Conservation (phyloP, 345 rosid species). For the Noccaea caerulescens region DNA sequence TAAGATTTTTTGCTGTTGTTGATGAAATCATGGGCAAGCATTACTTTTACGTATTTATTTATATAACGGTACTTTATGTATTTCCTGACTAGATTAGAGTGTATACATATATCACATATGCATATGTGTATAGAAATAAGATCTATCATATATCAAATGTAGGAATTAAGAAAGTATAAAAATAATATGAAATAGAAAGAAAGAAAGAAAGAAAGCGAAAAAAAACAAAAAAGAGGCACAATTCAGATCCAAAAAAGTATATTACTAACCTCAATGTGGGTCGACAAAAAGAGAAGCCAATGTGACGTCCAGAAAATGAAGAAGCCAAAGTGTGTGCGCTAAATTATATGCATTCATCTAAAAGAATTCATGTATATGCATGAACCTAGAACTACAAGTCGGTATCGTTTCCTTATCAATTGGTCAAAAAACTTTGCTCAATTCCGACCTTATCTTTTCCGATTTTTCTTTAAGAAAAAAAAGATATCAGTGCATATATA, state of each 20-base stretch:
- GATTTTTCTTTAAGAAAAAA: background rate
- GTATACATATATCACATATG: background rate
- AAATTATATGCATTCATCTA: background rate
- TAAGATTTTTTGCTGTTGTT: too few relatives aligned
- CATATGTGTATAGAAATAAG: too few relatives aligned
- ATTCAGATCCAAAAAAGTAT: conserved; percentile 1
- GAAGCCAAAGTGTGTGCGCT: background rate
- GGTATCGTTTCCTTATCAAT: conserved; percentile 9
- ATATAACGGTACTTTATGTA: conserved; percentile 1
- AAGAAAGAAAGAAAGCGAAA: background rate
- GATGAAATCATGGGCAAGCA: conserved; percentile 33
- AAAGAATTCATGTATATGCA: conserved; percentile 7
- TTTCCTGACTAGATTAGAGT: conserved; percentile 11
- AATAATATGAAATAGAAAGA: background rate
- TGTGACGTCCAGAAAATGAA: conserved; percentile 6
- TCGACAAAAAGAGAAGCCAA: conserved; percentile 1
- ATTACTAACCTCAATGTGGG: background rate
- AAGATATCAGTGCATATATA: background rate
- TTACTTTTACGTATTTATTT: background rate
- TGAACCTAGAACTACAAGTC: conserved; percentile 34
- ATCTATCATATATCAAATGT: conserved; percentile 7
- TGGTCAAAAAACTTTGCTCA: background rate
- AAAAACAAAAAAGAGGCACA: background rate
- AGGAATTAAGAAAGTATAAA: background rate
- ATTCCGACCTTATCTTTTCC: background rate